These are phyloP conservation scores for Rhynchosporium agropyri DNA, from an alignment of 2,329 filamentous ascomycete species.

Conservation along the genomic window DNA sequence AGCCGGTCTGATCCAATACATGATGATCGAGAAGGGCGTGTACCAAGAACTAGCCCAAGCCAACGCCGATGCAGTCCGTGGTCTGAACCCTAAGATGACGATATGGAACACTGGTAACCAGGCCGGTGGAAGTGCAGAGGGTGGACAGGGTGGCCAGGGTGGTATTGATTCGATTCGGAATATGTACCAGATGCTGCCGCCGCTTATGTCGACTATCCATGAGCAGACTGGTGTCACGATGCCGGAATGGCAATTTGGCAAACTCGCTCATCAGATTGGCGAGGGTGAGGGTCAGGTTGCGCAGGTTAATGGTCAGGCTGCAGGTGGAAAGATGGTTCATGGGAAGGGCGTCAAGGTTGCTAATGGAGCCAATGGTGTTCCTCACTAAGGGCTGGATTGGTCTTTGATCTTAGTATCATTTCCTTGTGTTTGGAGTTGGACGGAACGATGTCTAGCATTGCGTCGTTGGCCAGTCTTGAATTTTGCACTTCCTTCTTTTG, in stretches of 20 bases:
- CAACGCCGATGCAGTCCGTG: slow-evolving; percentile 74
- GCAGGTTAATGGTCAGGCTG: slow-evolving; percentile 10
- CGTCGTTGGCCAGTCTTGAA: too few relatives aligned
- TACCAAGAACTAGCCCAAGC: slow-evolving; percentile 77
- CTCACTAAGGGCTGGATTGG: not conserved
- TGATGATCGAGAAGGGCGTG: slow-evolving; percentile 84
- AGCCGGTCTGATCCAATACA: slow-evolving; percentile 75
- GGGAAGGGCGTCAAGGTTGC: not conserved
- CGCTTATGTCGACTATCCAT: slow-evolving; percentile 81
- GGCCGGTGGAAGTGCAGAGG: slow-evolving; percentile 42
- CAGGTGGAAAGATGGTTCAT: not conserved
- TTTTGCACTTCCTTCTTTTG: too few relatives aligned
- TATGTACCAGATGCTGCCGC: slow-evolving; percentile 82
- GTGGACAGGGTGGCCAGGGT: slow-evolving; percentile 48
- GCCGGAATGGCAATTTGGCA: slow-evolving; percentile 73
- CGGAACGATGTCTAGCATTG: too few relatives aligned
- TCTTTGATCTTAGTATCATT: not conserved
- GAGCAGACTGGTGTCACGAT: slow-evolving; percentile 85
- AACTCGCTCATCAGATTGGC: slow-evolving; percentile 44
- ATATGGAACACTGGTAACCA: slow-evolving; percentile 80
- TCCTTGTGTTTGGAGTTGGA: too few relatives aligned
- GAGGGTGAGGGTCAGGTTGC: slow-evolving; percentile 31
- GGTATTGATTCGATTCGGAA: slow-evolving; percentile 70
- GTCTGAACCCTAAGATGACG: slow-evolving; percentile 85
- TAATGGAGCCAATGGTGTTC: not conserved